A percentile compares a stretch with the other conserved stretches of the same genome.
Evolutionary conservation across 495 filamentous ascomycete species (phyloP).

Genomic region (Penicillium canescens): DNA sequence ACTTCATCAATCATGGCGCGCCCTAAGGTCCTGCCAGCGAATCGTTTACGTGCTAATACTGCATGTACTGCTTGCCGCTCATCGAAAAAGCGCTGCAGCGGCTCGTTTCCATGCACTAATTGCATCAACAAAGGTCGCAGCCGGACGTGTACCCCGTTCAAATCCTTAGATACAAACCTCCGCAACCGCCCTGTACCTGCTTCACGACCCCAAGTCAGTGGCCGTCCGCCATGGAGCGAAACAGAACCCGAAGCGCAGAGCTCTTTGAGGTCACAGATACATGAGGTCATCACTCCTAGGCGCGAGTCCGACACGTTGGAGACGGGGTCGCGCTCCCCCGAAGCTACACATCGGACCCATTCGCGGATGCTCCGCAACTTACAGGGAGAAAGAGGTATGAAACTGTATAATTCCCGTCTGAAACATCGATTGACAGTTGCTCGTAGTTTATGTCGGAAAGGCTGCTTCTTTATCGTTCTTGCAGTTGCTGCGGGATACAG

Average conservation of each 20-base stretch:
- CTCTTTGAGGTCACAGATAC: constrained; percentile 1
- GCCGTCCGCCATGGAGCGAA: neutral
- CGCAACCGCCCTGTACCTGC: constrained; percentile 8
- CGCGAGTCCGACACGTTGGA: constrained; percentile 3
- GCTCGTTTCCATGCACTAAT: constrained; percentile 39
- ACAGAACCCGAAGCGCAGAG: neutral
- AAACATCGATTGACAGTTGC: neutral
- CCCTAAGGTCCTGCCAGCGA: constrained; percentile 36
- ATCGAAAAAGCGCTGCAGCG: constrained; percentile 44
- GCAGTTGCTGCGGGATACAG: constrained; percentile 41
- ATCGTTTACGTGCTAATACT: constrained; percentile 36
- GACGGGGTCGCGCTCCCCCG: constrained; percentile 26
- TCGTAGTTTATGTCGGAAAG: constrained; percentile 40
- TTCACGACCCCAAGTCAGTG: neutral
- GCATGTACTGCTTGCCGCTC: constrained; percentile 38
- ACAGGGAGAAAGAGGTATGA: constrained; percentile 38
- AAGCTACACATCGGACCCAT: constrained; percentile 38
- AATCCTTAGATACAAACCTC: constrained; percentile 10
- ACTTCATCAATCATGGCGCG: constrained; percentile 32
- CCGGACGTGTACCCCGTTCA: constrained; percentile 35
- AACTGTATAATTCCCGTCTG: too few relatives aligned
- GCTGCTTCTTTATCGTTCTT: constrained; percentile 44
- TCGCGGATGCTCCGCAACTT: constrained; percentile 40
- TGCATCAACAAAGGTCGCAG: constrained; percentile 33
- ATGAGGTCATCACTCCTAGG: constrained; percentile 1